These are phyloP conservation scores for Candida takata DNA, from an alignment of 805 yeast genomes.

Conservation along the genomic window DNA sequence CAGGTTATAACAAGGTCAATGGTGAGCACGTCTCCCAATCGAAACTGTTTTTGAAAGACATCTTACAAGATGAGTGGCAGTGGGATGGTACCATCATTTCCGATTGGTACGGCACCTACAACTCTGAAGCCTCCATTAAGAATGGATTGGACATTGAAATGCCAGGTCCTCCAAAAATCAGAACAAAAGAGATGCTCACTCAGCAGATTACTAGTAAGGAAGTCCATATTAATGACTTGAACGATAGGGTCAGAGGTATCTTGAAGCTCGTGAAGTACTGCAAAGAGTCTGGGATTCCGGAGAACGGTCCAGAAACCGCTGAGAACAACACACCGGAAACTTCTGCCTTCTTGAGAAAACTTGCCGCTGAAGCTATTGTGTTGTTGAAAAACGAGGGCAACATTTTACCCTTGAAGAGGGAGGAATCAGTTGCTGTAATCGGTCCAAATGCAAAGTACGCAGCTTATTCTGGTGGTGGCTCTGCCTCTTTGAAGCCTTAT, in stretches of 20 bases:
- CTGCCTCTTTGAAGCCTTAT: conserved; percentile 45
- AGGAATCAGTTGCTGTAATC: conserved; percentile 42
- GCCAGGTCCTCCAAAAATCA: conserved; percentile 57
- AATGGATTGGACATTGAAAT: conserved; percentile 59
- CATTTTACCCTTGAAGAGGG: conserved; percentile 40
- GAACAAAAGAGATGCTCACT: conserved; percentile 29
- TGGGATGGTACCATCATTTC: conserved; percentile 52
- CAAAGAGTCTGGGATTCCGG: conserved; percentile 30
- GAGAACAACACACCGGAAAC: conserved; percentile 43
- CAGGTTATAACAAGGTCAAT: conserved; percentile 56
- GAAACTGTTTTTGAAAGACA: conserved; percentile 34
- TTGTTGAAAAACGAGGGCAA: conserved; percentile 46
- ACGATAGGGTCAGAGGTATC: conserved; percentile 44
- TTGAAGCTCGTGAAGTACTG: conserved; percentile 42
- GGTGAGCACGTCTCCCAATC: conserved; percentile 51
- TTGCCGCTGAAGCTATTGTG: conserved; percentile 47
- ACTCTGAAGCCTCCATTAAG: conserved; percentile 37
- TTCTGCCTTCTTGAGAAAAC: conserved; percentile 32
- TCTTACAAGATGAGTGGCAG: conserved; percentile 50
- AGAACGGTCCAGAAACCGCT: conserved; percentile 18
- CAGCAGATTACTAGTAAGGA: conserved; percentile 39
- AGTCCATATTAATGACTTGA: conserved; percentile 32
- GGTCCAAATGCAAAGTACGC: conserved; percentile 52
- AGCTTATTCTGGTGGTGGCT: conserved; percentile 55
- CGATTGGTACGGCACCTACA: conserved; percentile 58